phyloP scores from a whole-genome alignment of 75 land plant genomes.

The Cupressus sempervirens region DNA sequence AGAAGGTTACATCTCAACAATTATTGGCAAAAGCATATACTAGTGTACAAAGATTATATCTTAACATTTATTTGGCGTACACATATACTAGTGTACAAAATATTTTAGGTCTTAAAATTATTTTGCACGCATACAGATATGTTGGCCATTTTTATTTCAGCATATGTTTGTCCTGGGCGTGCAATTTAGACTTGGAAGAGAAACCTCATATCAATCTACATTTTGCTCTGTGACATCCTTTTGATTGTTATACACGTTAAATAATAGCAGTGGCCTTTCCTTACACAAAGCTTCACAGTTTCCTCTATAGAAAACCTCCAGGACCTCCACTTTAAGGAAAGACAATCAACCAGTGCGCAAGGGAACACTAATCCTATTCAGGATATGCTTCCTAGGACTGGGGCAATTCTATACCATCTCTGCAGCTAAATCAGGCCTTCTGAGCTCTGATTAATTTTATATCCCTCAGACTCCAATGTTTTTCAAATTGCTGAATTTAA shows the following conservation, averaged over 20 bases:
- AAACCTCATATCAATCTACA: not conserved
- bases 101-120: not conserved
- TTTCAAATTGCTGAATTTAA: not conserved
- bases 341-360: not conserved
- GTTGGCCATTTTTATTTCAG: not conserved
- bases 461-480: not conserved
- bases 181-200: not conserved
- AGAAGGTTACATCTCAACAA: not conserved
- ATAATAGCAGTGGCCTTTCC: not conserved
- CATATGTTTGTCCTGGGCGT: not conserved
- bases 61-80: not conserved
- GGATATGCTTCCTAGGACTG: not conserved
- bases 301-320: not conserved
- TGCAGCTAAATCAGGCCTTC: not conserved
- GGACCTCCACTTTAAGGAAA: not conserved
- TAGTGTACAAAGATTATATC: not conserved
- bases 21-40: not conserved
- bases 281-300: not conserved
- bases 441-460: not conserved
- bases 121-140: not conserved
- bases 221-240: not conserved
- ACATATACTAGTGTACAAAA: not conserved
- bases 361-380: not conserved
- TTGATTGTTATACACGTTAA: not conserved
- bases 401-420: not conserved